phyloP scores from a whole-genome alignment of 805 yeast species.

The Kurtzmaniella fragi region DNA sequence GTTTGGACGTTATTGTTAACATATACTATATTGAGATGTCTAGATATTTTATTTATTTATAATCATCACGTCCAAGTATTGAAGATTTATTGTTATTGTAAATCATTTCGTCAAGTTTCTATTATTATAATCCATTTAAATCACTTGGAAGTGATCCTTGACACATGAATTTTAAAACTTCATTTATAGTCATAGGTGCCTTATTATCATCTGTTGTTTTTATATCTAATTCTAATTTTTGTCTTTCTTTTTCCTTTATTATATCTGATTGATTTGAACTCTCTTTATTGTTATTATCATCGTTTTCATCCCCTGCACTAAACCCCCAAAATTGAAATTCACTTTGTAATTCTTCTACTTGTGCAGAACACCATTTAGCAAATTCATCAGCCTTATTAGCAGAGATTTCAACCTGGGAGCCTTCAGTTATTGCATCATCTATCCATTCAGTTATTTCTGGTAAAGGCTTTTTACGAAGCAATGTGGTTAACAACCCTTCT shows the following conservation, averaged over 20 bases:
- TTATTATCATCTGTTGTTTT: conserved; percentile 22
- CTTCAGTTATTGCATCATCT: conserved; percentile 22
- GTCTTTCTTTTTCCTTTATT: conserved; percentile 14
- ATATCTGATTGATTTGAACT: conserved; percentile 24
- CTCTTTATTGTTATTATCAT: conserved; percentile 23
- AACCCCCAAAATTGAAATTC: conserved; percentile 62
- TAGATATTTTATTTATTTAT: neutral
- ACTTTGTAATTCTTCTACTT: conserved; percentile 48
- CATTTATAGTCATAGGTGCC: conserved; percentile 26
- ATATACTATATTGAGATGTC: no score
- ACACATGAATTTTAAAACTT: conserved; percentile 35
- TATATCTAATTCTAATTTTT: conserved; percentile 20
- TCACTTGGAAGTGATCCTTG: conserved; percentile 18
- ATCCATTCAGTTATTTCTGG: conserved; percentile 94
- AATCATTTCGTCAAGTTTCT: neutral
- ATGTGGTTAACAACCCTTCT: conserved; percentile 75
- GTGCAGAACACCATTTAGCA: conserved; percentile 61
- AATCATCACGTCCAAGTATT: neutral
- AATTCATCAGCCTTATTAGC: conserved; percentile 53
- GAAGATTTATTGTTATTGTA: neutral
- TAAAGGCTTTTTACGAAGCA: conserved; percentile 77
- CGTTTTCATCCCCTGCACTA: conserved; percentile 45
- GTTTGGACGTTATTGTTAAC: no score
- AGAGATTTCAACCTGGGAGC: conserved; percentile 10
- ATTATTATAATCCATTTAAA: neutral